Conservation (phyloP, 192 early-diverging fungal genomes). For the Linnemannia hyalina region DNA sequence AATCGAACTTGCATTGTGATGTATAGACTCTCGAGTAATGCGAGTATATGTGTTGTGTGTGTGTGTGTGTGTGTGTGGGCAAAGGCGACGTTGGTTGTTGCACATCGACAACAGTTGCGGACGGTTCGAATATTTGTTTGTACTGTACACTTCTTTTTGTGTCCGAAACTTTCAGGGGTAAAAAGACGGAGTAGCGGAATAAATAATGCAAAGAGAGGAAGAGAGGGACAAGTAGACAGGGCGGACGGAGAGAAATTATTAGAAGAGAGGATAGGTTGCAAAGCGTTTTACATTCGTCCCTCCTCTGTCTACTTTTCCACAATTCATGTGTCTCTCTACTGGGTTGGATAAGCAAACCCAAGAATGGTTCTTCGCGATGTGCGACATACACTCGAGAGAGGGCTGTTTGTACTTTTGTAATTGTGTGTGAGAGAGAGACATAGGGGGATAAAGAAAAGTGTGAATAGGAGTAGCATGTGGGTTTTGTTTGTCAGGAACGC, state of each 20-base stretch:
- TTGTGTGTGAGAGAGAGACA: background rate
- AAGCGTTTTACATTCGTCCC: background rate
- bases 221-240: background rate
- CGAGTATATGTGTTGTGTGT: background rate
- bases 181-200: background rate
- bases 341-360: slow-evolving; percentile 1
- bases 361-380: background rate
- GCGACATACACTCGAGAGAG: too few species aligned
- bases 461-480: background rate
- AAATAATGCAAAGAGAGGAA: background rate
- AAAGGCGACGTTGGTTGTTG: background rate
- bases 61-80: background rate
- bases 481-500: background rate
- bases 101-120: background rate
- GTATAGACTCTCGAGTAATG: too few species aligned
- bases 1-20: too few species aligned
- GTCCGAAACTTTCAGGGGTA: slow-evolving; percentile 20
- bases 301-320: background rate
- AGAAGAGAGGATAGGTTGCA: background rate
- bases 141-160: background rate
- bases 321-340: background rate
- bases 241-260: background rate
- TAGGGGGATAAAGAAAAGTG: background rate
- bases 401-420: background rate
- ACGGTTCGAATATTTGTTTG: background rate